Evolutionary conservation across 2,329 filamentous ascomycete genomes (phyloP), one percentile per base, ranked within the genome.

Genomic region (Aspergillus tanneri): DNA sequence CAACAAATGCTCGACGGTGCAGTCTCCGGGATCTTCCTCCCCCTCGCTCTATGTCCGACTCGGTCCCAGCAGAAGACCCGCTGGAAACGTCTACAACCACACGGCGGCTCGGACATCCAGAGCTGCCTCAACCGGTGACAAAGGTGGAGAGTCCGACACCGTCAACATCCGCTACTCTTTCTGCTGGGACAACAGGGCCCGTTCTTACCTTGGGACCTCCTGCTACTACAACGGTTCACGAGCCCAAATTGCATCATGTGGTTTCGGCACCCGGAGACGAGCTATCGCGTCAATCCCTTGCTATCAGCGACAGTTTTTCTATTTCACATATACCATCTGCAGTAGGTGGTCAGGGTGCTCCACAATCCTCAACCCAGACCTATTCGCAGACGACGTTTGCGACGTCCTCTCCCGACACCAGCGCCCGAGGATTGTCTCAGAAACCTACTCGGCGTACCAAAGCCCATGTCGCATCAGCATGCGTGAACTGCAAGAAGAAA

Each of bases 401-500:
- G 32, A 25, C 55, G 3, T 49, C 58, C 2, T 53, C 63, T 2
- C 36, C 61, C 3, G 59, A 52, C 6, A 45, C 58, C 9, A 49
- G 55, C 21, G 50, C 54, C 39, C 60, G 69, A 38, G 42, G 63
- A 30, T 49, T 69, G 18, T 52, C 59, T 39, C 64, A 72, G 25
- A 69, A 71, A 37, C 64, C 71, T 12, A 72, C 72, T 0, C 61
- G 73, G 38, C 72, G 73, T 36, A 70, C 71, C 4, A 76, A 76
- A 50, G 70, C 73, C 5, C 73, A 76, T 60, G 73, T 76, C 22
- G 72, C 73, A 23, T 76, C 73, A 3, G 73, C 73, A 2, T 76
- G 73, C 56, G 70, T 76, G 11, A 75, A 76, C 52, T 76, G 73
- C 57, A 76, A 76, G 54, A 72, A 71, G 56, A 76, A 76, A 56